phyloP scores from a whole-genome alignment of 768 basidiomycete genomes.

The Lactifluus piperatus region DNA sequence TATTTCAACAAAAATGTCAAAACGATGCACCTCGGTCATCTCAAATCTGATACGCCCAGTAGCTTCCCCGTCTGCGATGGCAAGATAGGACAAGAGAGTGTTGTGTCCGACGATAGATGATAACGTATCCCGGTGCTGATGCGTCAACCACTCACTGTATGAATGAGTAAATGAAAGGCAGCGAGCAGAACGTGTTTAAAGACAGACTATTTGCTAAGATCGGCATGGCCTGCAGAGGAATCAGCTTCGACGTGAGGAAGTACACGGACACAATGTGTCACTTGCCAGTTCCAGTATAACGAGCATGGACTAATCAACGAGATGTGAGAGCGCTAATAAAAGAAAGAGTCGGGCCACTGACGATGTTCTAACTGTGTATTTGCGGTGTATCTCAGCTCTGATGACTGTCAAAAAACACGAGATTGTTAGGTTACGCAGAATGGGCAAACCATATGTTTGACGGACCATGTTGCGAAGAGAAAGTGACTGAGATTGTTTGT shows the following conservation, averaged over 20 bases:
- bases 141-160: constrained; percentile 89
- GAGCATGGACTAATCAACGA: constrained; percentile 67
- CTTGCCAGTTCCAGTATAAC: constrained; percentile 92
- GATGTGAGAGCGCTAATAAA: constrained; percentile 14
- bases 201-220: constrained; percentile 88
- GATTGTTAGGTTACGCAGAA: neutral
- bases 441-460: constrained; percentile 12
- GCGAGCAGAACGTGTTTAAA: neutral
- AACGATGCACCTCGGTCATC: constrained; percentile 77
- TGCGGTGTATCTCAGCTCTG: constrained; percentile 90
- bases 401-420: constrained; percentile 43
- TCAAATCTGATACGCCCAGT: constrained; percentile 86
- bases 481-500: neutral
- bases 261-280: constrained; percentile 14
- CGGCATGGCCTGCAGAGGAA: constrained; percentile 69
- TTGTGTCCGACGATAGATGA: constrained; percentile 90
- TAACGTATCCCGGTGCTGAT: constrained; percentile 95
- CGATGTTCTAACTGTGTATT: constrained; percentile 94
- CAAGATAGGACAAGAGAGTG: constrained; percentile 74
- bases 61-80: constrained; percentile 92
- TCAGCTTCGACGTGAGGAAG: constrained; percentile 5
- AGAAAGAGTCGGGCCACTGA: constrained; percentile 35
- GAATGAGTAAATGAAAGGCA: constrained; percentile 14
- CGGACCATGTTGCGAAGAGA: constrained; percentile 10
- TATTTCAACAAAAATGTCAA: neutral